phyloP scores from a whole-genome alignment of 1,139 yeast genomes.

The Sugiyamaella castrensis region DNA sequence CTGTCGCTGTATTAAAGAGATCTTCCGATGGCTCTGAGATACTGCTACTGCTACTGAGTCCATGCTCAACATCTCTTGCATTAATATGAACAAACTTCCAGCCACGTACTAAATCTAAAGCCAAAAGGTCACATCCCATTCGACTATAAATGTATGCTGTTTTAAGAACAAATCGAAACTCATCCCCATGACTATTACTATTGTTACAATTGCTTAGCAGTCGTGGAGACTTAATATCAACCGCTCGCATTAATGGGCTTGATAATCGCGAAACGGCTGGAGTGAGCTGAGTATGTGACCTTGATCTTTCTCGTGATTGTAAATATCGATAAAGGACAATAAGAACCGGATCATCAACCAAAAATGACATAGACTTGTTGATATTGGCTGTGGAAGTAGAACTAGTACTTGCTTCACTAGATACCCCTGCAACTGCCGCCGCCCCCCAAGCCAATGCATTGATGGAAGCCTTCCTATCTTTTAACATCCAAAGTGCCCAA shows the following conservation, averaged over 20 bases:
- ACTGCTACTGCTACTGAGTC: slow-evolving; percentile 1
- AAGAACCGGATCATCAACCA: slow-evolving; percentile 81
- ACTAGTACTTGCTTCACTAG: slow-evolving; percentile 21
- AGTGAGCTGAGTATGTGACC: slow-evolving; percentile 8
- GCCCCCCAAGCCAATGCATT: slow-evolving; percentile 26
- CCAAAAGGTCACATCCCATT: slow-evolving; percentile 89
- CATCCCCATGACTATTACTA: slow-evolving; percentile 34
- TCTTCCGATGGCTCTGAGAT: slow-evolving; percentile 5
- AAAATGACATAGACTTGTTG: slow-evolving; percentile 41
- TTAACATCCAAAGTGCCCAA: slow-evolving; percentile 73
- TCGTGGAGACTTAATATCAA: slow-evolving; percentile 7
- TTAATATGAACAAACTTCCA: slow-evolving; percentile 56
- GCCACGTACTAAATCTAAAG: slow-evolving; percentile 56
- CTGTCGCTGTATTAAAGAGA: slow-evolving; percentile 2
- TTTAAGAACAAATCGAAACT: slow-evolving; percentile 58
- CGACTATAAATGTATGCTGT: slow-evolving; percentile 67
- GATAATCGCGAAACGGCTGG: slow-evolving; percentile 3
- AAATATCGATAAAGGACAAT: slow-evolving; percentile 62
- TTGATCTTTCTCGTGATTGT: slow-evolving; percentile 42
- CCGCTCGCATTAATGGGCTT: slow-evolving; percentile 2
- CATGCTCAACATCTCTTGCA: slow-evolving; percentile 4
- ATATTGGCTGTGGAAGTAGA: slow-evolving; percentile 30
- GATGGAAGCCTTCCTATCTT: slow-evolving; percentile 23
- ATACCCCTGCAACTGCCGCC: not conserved
- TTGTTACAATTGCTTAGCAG: not conserved